Percentiles rank a stretch among this genome's conserved stretches.
Evolutionary conservation across 495 filamentous ascomycete species (phyloP).

Genomic region (Penicillium paradoxum): DNA sequence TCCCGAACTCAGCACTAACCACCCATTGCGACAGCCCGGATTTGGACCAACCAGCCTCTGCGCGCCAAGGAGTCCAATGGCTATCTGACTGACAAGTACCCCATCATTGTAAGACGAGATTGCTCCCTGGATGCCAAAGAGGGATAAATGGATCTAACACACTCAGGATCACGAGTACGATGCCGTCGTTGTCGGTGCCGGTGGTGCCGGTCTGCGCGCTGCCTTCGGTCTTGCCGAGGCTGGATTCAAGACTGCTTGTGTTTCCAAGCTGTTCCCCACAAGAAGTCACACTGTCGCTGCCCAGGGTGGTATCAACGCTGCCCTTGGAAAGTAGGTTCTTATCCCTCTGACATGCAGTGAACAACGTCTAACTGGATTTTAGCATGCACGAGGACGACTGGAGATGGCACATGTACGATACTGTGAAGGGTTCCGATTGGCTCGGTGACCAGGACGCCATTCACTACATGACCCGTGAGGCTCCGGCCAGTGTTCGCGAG

Average conservation of each 20-base stretch:
- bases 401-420: slow-evolving; percentile 99
- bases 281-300: slow-evolving; percentile 94
- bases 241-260: slow-evolving; percentile 96
- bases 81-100: slow-evolving; percentile 79
- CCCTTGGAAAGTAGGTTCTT: slow-evolving; percentile 70
- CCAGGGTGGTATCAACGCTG: slow-evolving; percentile 79
- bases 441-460: slow-evolving; percentile 98
- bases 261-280: slow-evolving; percentile 96
- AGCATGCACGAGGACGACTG: slow-evolving; percentile 88
- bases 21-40: slow-evolving; percentile 50
- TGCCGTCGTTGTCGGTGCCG: slow-evolving; percentile 93
- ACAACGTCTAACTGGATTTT: slow-evolving; percentile 16
- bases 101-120: slow-evolving; percentile 71
- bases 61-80: slow-evolving; percentile 88
- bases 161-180: slow-evolving; percentile 69
- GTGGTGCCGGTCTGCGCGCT: slow-evolving; percentile 88
- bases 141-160: slow-evolving; percentile 22
- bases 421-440: slow-evolving; percentile 98
- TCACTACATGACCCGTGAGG: slow-evolving; percentile 98
- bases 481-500: slow-evolving; percentile 86
- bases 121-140: not conserved
- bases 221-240: slow-evolving; percentile 96
- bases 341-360: not conserved
- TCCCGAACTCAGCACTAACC: slow-evolving; percentile 27
- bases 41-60: slow-evolving; percentile 77